A percentile compares a stretch with the other conserved stretches of the same genome.
phyloP scores from a whole-genome alignment of 768 basidiomycete genomes.

The Favolaschia claudopus region DNA sequence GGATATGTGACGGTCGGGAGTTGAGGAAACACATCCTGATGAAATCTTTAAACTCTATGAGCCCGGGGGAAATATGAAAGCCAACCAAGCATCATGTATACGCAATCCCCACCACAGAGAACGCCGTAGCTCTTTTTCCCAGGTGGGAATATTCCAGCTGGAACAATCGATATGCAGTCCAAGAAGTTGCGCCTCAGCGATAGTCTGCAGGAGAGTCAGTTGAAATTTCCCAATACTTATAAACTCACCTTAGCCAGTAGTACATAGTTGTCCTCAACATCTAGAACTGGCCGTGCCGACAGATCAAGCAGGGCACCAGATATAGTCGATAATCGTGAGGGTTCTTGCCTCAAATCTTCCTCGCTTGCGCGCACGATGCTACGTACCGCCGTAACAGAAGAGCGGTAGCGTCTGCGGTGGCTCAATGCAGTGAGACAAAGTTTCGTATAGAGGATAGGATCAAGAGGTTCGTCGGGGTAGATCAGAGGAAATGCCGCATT shows the following conservation, averaged over 20 bases:
- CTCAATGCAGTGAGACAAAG: conserved; percentile 22
- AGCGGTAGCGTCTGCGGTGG: conserved; percentile 16
- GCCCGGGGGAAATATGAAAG: neutral
- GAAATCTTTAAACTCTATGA: neutral
- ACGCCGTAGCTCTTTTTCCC: conserved; percentile 29
- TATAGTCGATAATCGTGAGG: conserved; percentile 18
- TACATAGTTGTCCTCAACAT: conserved; percentile 26
- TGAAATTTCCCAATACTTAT: neutral
- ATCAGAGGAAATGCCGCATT: conserved; percentile 26
- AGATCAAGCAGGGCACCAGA: conserved; percentile 29
- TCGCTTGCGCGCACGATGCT: conserved; percentile 8
- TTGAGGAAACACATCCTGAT: conserved; percentile 31
- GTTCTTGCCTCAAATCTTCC: conserved; percentile 7
- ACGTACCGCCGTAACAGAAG: conserved; percentile 14
- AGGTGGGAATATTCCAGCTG: conserved; percentile 28
- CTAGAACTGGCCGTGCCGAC: conserved; percentile 23
- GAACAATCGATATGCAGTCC: conserved; percentile 27
- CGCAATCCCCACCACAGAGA: conserved; percentile 29
- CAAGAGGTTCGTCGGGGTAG: conserved; percentile 16
- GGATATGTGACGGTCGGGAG: conserved; percentile 32
- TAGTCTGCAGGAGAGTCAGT: conserved; percentile 17
- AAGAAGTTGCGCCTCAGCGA: conserved; percentile 29
- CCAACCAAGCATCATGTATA: conserved; percentile 26
- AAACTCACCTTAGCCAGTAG: conserved; percentile 24
- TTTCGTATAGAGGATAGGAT: conserved; percentile 14